Evolutionary conservation across 495 filamentous ascomycete species (phyloP).

Genomic region (Xylaria flabelliformis): DNA sequence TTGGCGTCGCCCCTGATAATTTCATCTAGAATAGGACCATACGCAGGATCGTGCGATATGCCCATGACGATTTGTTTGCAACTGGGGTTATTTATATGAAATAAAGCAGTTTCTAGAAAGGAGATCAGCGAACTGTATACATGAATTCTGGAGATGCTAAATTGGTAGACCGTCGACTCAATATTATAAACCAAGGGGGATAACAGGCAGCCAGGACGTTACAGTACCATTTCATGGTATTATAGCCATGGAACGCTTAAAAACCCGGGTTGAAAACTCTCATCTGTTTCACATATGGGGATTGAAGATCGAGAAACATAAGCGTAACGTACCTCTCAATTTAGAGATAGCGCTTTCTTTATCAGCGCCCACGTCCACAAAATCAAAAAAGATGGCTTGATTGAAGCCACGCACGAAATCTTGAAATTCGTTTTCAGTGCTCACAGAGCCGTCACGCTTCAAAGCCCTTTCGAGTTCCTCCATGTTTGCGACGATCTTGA

Average conservation of each 20-base stretch:
- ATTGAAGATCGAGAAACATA: not conserved
- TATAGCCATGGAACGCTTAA: not conserved
- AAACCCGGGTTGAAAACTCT: not conserved
- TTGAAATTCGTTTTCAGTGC: conserved; percentile 58
- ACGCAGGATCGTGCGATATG: conserved; percentile 77
- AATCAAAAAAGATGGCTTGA: conserved; percentile 73
- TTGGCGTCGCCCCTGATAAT: conserved; percentile 56
- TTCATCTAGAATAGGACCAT: conserved; percentile 72
- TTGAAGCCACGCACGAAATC: conserved; percentile 82
- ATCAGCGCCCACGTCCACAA: conserved; percentile 74
- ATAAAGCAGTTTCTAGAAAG: conserved; percentile 60
- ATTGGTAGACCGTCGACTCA: not conserved
- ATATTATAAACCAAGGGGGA: not conserved
- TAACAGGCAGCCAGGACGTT: not conserved
- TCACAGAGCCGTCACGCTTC: conserved; percentile 62
- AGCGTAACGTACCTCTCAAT: conserved; percentile 67
- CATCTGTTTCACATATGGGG: not conserved
- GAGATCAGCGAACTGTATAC: conserved; percentile 18
- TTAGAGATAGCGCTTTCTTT: conserved; percentile 77
- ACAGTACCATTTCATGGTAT: not conserved
- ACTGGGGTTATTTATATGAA: conserved; percentile 72
- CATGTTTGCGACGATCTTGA: conserved; percentile 73
- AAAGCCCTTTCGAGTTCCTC: conserved; percentile 66
- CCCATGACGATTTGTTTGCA: conserved; percentile 85
- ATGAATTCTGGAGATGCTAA: not conserved